phyloP scores from a whole-genome alignment of 129 eudicot genomes.

The Chrysanthemum lavandulifolium region DNA sequence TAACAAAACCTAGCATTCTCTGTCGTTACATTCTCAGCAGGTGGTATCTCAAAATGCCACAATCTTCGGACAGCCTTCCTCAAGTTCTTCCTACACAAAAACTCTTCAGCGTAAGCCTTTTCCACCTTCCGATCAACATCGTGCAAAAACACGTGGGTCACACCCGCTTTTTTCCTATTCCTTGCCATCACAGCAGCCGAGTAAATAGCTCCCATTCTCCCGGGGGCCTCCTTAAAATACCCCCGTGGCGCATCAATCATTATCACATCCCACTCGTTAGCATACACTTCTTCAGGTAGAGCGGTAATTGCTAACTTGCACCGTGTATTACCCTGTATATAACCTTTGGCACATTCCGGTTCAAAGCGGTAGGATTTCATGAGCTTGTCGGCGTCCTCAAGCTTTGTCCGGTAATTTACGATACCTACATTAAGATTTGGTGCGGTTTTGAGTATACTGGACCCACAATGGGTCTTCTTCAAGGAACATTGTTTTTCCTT shows the following conservation, averaged over 20 bases:
- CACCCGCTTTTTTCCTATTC: constrained; percentile 59
- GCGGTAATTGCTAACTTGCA: constrained; percentile 61
- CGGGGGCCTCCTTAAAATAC: constrained; percentile 68
- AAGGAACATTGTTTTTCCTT: constrained; percentile 70
- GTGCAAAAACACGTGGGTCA: constrained; percentile 74
- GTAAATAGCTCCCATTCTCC: constrained; percentile 89
- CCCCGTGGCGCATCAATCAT: constrained; percentile 92
- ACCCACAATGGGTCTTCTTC: constrained; percentile 88
- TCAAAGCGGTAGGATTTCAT: constrained; percentile 33
- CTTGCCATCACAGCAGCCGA: constrained; percentile 87
- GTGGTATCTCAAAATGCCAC: constrained; percentile 83
- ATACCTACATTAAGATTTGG: constrained; percentile 45
- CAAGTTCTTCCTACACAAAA: constrained; percentile 65
- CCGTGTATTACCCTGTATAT: constrained; percentile 45
- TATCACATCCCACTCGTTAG: constrained; percentile 73
- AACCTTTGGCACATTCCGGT: constrained; percentile 48
- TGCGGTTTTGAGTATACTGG: constrained; percentile 36
- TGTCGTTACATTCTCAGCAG: constrained; percentile 25
- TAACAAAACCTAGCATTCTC: constrained; percentile 41
- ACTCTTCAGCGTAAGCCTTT: constrained; percentile 61
- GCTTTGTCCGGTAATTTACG: constrained; percentile 57
- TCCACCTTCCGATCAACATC: constrained; percentile 82
- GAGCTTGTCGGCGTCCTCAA: constrained; percentile 54
- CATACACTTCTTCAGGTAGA: constrained; percentile 63
- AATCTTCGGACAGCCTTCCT: constrained; percentile 65